These are phyloP conservation scores for Adansonia madagascariensis DNA, from an alignment of 441 rosid species.

Conservation along the genomic window DNA sequence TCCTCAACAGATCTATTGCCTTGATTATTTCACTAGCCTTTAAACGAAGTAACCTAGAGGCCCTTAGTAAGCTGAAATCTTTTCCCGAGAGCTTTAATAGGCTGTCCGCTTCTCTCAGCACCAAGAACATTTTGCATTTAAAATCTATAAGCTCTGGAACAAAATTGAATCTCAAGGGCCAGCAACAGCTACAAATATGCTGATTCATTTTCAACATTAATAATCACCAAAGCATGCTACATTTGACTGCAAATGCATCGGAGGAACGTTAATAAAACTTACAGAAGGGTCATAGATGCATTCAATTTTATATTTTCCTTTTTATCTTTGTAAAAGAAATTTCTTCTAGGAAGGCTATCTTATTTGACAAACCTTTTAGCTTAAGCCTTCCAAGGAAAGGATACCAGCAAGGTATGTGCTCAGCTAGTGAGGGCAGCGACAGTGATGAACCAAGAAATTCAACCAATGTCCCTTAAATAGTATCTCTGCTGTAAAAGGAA, in stretches of 20 bases:
- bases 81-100: not conserved
- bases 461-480: not conserved
- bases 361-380: not conserved
- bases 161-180: not conserved
- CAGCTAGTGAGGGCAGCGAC: not conserved
- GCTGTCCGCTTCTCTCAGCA: not conserved
- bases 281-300: not conserved
- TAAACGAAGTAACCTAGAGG: not conserved
- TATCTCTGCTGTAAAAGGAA: not conserved
- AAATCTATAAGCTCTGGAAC: not conserved
- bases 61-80: not conserved
- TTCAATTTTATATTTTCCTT: not conserved
- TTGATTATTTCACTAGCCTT: not conserved
- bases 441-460: not conserved
- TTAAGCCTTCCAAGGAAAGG: not conserved
- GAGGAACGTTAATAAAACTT: not conserved
- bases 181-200: not conserved
- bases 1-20: not conserved
- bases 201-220: not conserved
- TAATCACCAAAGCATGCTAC: not conserved
- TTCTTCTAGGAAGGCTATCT: not conserved
- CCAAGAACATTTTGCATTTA: not conserved
- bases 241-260: not conserved
- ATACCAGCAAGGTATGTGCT: not conserved
- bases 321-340: not conserved